Conservation (phyloP, 2,329 filamentous ascomycete species). For the Periconia digitata region DNA sequence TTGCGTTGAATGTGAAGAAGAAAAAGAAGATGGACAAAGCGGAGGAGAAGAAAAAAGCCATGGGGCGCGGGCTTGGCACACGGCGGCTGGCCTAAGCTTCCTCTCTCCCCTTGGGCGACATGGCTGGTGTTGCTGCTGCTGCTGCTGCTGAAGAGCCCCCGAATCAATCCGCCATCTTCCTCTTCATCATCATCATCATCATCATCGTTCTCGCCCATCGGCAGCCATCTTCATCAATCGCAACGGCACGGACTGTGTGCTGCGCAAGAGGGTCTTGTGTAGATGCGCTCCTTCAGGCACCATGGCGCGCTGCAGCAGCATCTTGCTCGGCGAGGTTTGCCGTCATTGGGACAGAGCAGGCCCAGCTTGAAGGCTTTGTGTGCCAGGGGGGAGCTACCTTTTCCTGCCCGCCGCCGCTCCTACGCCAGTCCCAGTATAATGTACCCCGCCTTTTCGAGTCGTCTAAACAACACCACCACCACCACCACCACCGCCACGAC, state of each 20-base stretch:
- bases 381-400: neutral
- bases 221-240: slow-evolving; percentile 9
- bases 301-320: slow-evolving; percentile 29
- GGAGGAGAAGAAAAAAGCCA: neutral
- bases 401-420: neutral
- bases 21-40: neutral
- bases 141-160: slow-evolving; percentile 10
- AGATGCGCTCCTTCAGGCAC: slow-evolving; percentile 40
- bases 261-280: slow-evolving; percentile 14
- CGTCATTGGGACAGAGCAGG: too few species aligned
- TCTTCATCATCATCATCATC: slow-evolving; percentile 14
- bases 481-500: too few species aligned
- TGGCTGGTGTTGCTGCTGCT: too few species aligned
- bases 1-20: slow-evolving; percentile 29
- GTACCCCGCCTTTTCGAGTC: slow-evolving; percentile 36
- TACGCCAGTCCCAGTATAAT: neutral
- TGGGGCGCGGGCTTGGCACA: neutral
- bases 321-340: slow-evolving; percentile 6
- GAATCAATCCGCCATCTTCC: too few species aligned
- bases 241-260: slow-evolving; percentile 23
- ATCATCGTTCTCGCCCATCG: too few species aligned
- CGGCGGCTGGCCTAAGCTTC: slow-evolving; percentile 5
- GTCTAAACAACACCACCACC: neutral
- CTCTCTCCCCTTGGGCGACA: too few species aligned
- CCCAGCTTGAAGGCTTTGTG: slow-evolving; percentile 3